phyloP scores from a whole-genome alignment of 345 rosid species.

The Eucalyptus camaldulensis region DNA sequence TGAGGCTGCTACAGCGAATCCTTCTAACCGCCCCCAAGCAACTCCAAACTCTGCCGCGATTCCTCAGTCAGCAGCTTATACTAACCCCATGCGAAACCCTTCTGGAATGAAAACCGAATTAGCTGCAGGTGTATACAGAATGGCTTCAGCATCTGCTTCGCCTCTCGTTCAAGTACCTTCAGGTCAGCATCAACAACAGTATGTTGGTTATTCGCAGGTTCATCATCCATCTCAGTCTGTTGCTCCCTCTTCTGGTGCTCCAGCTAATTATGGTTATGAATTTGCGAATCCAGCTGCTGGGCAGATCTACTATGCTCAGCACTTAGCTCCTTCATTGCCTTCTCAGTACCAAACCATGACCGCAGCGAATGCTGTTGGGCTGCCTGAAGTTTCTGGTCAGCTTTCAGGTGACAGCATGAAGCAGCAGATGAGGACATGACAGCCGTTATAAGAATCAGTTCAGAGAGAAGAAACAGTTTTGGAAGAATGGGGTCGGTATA shows the following conservation, averaged over 20 bases:
- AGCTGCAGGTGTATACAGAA: slow-evolving; percentile 55
- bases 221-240: slow-evolving; percentile 81
- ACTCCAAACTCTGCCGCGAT: slow-evolving; percentile 47
- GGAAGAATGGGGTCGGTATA: slow-evolving; percentile 41
- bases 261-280: slow-evolving; percentile 54
- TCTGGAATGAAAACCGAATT: slow-evolving; percentile 55
- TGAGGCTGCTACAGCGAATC: slow-evolving; percentile 32
- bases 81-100: slow-evolving; percentile 42
- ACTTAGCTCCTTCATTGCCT: slow-evolving; percentile 33
- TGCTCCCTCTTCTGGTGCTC: slow-evolving; percentile 30
- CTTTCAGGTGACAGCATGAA: background rate
- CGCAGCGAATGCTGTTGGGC: background rate
- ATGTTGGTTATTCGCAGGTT: slow-evolving; percentile 65
- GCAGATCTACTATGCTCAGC: slow-evolving; percentile 78
- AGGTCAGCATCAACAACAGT: slow-evolving; percentile 67
- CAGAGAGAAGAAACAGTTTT: slow-evolving; percentile 48
- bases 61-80: slow-evolving; percentile 28
- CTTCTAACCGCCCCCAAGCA: slow-evolving; percentile 43
- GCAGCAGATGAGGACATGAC: slow-evolving; percentile 8
- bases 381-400: slow-evolving; percentile 3
- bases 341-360: slow-evolving; percentile 89
- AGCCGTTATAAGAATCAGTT: background rate
- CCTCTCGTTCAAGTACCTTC: slow-evolving; percentile 64
- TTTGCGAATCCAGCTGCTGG: slow-evolving; percentile 48
- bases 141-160: slow-evolving; percentile 32